Percentiles rank a stretch among this genome's conserved stretches.
phyloP scores from a whole-genome alignment of 306 rosid species.

The cucumber (Cucumis sativus) region DNA sequence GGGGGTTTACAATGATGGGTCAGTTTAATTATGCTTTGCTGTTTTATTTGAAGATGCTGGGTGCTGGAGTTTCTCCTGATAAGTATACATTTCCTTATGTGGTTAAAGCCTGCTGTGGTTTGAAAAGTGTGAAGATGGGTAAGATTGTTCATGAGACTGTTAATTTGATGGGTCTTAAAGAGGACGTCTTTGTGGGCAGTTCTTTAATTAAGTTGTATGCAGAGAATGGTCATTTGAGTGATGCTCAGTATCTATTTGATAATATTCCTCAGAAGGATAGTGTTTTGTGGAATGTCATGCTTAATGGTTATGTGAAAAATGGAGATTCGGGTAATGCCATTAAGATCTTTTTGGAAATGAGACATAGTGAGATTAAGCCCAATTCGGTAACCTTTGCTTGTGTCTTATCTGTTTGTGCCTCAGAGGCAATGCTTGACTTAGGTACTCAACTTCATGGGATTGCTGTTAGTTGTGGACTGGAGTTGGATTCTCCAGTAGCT shows the following conservation, averaged over 20 bases:
- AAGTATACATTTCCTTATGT: constrained; percentile 83
- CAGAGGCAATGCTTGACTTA: constrained; percentile 28
- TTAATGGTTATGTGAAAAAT: constrained; percentile 44
- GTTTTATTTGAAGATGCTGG: constrained; percentile 75
- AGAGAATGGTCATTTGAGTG: constrained; percentile 41
- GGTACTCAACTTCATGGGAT: constrained; percentile 70
- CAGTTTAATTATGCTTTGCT: constrained; percentile 40
- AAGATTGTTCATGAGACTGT: constrained; percentile 36
- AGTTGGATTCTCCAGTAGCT: constrained; percentile 41
- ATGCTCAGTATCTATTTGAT: constrained; percentile 54
- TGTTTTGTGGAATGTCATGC: constrained; percentile 79
- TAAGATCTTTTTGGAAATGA: constrained; percentile 38
- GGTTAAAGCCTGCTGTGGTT: constrained; percentile 61
- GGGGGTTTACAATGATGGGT: constrained; percentile 47
- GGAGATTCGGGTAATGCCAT: constrained; percentile 39
- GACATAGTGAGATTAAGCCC: constrained; percentile 6
- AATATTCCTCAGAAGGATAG: constrained; percentile 43
- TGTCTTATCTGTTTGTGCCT: constrained; percentile 44
- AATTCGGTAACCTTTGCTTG: constrained; percentile 38
- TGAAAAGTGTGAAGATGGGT: constrained; percentile 42
- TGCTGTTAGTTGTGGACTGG: constrained; percentile 38
- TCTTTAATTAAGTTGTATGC: constrained; percentile 59
- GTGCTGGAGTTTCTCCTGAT: constrained; percentile 49
- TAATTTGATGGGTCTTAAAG: constrained; percentile 29
- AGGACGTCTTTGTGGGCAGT: constrained; percentile 61